Conservation (phyloP, 805 yeast species). For the Wickerhamia fluorescens region DNA sequence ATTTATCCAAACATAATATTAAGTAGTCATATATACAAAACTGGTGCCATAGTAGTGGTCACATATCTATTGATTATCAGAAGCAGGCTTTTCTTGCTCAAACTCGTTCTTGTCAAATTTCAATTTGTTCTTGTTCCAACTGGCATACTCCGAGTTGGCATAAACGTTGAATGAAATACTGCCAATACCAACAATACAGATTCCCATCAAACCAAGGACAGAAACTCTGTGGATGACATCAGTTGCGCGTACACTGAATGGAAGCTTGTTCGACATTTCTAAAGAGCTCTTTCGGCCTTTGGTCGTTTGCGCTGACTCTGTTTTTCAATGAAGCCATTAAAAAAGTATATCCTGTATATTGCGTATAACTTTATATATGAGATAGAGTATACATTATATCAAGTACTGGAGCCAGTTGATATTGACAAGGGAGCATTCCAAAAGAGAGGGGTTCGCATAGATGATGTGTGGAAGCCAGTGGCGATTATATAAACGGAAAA, state of each 20-base stretch:
- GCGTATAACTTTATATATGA: too few species aligned
- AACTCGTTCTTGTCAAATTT: conserved; percentile 20
- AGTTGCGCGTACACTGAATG: conserved; percentile 37
- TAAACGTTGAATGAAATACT: conserved; percentile 33
- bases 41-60: too few species aligned
- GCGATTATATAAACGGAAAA: conserved; percentile 30
- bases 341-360: too few species aligned
- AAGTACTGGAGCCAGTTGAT: conserved; percentile 34
- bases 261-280: conserved; percentile 22
- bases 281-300: too few species aligned
- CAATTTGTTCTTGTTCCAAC: conserved; percentile 34
- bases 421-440: conserved; percentile 27
- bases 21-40: too few species aligned
- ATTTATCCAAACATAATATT: too few species aligned
- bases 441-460: conserved; percentile 33
- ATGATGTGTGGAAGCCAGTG: conserved; percentile 36
- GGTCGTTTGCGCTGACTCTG: too few species aligned
- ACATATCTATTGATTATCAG: too few species aligned
- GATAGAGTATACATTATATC: conserved; percentile 15
- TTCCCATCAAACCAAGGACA: conserved; percentile 35
- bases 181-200: conserved; percentile 35
- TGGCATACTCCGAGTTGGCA: conserved; percentile 38
- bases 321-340: too few species aligned
- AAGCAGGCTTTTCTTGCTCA: conserved; percentile 4
- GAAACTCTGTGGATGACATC: conserved; percentile 37